Evolutionary conservation across 164 flowering plant genomes (phyloP).

Genomic region (Piper betle): DNA sequence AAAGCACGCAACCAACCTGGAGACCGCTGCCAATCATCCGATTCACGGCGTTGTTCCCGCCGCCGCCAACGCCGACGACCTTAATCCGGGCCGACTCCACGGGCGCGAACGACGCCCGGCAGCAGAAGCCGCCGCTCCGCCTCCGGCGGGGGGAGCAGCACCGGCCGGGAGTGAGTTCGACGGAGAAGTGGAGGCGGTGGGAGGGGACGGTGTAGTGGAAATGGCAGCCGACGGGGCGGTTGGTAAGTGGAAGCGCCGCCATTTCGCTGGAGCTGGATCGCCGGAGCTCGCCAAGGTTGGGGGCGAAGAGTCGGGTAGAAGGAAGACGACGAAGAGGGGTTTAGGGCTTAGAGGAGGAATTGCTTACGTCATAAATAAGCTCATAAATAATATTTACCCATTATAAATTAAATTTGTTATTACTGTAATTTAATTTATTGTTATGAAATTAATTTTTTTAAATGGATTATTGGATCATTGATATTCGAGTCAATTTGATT

Average conservation of each 20-base stretch:
- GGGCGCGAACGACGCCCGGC: conserved; percentile 33
- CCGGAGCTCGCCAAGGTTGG: not conserved
- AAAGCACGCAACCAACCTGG: conserved; percentile 30
- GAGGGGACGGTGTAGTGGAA: too few relatives aligned
- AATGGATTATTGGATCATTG: too few relatives aligned
- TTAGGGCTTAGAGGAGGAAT: conserved; percentile 1
- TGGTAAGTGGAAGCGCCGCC: conserved; percentile 31
- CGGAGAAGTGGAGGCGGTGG: conserved; percentile 1
- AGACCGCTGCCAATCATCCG: conserved; percentile 94
- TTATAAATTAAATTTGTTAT: too few relatives aligned
- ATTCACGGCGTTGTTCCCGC: conserved; percentile 97
- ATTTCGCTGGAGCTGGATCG: too few relatives aligned
- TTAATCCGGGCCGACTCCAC: conserved; percentile 82
- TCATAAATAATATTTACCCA: too few relatives aligned
- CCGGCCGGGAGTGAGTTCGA: conserved; percentile 3
- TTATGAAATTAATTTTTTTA: too few relatives aligned
- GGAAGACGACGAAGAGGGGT: not conserved
- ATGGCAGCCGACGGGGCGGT: too few relatives aligned
- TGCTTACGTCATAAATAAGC: too few relatives aligned
- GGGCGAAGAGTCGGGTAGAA: not conserved
- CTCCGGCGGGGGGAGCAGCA: conserved; percentile 5
- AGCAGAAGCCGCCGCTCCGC: conserved; percentile 2
- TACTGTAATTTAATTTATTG: too few relatives aligned
- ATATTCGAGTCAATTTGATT: too few relatives aligned
- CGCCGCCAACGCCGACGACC: conserved; percentile 98